Evolutionary conservation across 2,329 filamentous ascomycete genomes (phyloP), one percentile per base, ranked within the genome.

Genomic region (Diaporthe longicolla): DNA sequence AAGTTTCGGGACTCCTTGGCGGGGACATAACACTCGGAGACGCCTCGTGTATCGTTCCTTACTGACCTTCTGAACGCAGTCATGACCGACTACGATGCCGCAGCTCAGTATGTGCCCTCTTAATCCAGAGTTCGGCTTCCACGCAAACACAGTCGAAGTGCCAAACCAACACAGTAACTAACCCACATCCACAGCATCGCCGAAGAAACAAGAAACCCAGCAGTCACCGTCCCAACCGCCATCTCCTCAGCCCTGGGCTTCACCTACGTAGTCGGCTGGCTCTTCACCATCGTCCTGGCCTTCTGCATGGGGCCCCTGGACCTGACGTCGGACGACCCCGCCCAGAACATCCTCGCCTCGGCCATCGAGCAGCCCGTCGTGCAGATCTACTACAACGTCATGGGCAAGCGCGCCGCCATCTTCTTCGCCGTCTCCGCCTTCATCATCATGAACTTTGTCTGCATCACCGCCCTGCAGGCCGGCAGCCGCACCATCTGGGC

Each of bases 261-360:
- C 79, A 90, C 89, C 45, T 90, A 89, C 77, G 78, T 88, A 40
- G 85, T 83, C 50, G 89, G 89, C 57, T 90, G 85, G 78, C 82
- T 90, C 52, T 90, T 89, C 82, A 90, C 88, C 80, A 89, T 90
- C 73, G 88, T 90, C 15, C 85, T 90, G 21, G 87, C 85, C 76
- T 90, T 89, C 81, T 87, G 85, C 82, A 89, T 89, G 85, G 88
- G 88, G 40, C 74, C 74, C 7, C 68, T 74, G 15, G 74, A 75
- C 32, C 72, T 75, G 10, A 63, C 74, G 19, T 75, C 74, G 4
- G 68, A 69, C 17, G 84, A 89, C 77, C 82, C 84, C 0, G 73
- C 78, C n/a, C 81, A 81, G 4, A 73, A 73, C 55, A 86, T 90
- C 76, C 82, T 90, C 9, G 78, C 74, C 50, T 85, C 83, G 4